Evolutionary conservation across 83 land plant genomes (phyloP), one percentile per base, ranked within the genome.

Genomic region (Picea abies): DNA sequence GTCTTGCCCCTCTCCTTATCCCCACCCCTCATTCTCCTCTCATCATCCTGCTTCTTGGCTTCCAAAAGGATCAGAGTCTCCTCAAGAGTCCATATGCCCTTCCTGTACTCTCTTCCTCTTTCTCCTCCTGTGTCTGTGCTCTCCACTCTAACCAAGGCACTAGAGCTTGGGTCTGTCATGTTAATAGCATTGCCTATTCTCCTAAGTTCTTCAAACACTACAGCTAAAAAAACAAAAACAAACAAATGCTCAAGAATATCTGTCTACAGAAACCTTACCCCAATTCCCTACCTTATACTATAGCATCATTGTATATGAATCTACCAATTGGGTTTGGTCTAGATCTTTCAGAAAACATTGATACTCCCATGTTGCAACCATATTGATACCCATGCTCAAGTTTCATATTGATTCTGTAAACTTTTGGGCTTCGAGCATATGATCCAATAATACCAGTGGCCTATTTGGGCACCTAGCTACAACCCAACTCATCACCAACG

Each of bases 31-130:
- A 87, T 83, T 76, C 96, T 83, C 65, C 96, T 83, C 78, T 93
- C 94, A 78, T 91, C 91, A 83, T 93, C 96, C 87, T 86, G 89
- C 90, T 88, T 91, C 92, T 93, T 93, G 63, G 94, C 96, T 68
- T 87, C 86, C 10, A 93, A 87, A 63, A 93, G 83, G 14, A 91
- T 85, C 88, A 91, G 61, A 7, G 94, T 93, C 85, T 93, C 96
- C 12, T 84, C 82, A n/a, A 90, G 60, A 10, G 94, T 91, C 96
- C 96, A 87, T 60, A 84, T 87, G 71, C 87, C 89, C 80, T 84
- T 87, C 10, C 87, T 52, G 56, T 87, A 87, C 63, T 84, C 89
- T 39, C 87, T 82, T 20, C 79, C 80, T 26, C 66, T 79, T 61
- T 79, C 80, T 61, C 80, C 64, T 22, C 70, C 77, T 47, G 58